Base-by-base conservation (phyloP, 225 moss, liverwort and hornwort genomes). In the Pleurozium schreberi region DNA sequence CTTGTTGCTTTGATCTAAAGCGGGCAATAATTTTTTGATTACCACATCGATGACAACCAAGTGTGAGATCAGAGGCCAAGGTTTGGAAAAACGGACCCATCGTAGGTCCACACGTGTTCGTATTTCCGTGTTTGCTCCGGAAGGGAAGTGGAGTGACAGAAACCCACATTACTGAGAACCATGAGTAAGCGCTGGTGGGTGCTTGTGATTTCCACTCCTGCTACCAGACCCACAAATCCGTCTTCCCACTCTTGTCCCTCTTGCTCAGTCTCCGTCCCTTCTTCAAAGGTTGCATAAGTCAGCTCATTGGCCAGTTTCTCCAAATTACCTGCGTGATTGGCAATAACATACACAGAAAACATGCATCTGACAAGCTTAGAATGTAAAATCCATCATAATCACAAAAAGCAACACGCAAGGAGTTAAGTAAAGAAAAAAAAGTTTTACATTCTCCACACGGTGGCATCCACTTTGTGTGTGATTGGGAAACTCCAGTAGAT, bases 161-260 rank as follows among this genome's bases (percentile, higher is more conserved):
- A 98, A 55, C 96, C 96, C 87, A 92, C 91, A 77, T 98, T 98
- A 71, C 98, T 98, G 62, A 98, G 92, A 84, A 97, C 96, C 93
- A 98, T 96, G 52, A 98, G 96, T 68, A 98, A 88, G 87, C 96
- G 96, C 76, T 97, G 98, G 88, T 96, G 95, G 30, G 86, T 88
- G 90, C 92, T 94, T 28, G 91, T 89, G 23, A 97, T 92, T 91
- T 97, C 98, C 36, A 95, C 91, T 82, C 98, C 96, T 42, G 98
- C 95, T 21, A 96, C 88, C 45, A 97, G 92, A 78, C 97, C 96
- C 88, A 92, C 91, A 80, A 97, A 96, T 63, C 91, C 96, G 36
- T 94, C 98, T 52, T 95, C 94, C 83, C 87, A 92, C 67, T 86
- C 77, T 78, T 90, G 88, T 27, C 88, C 91, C 86, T 90, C 82